Conservation (phyloP, 1,284 basidiomycete genomes). For the Sporisorium graminicola region DNA sequence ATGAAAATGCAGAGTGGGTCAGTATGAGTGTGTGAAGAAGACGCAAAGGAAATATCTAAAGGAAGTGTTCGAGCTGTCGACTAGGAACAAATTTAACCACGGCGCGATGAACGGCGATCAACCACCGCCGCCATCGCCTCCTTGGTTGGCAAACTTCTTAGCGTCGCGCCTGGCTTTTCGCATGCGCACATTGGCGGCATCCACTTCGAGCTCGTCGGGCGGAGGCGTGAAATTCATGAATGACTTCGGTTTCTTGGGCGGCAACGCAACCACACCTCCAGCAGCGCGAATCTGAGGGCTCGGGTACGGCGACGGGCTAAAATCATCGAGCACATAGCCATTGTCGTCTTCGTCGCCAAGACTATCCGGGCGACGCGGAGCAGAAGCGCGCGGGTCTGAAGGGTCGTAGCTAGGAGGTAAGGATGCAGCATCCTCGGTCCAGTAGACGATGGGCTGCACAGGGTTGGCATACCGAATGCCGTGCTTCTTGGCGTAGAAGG, state of each 20-base stretch:
- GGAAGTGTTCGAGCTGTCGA: background rate
- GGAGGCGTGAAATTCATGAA: conserved; percentile 65
- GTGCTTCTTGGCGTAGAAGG: conserved; percentile 67
- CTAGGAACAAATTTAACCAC: background rate
- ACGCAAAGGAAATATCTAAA: background rate
- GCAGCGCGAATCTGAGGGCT: conserved; percentile 46
- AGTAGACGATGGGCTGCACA: conserved; percentile 62
- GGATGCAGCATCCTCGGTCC: conserved; percentile 53
- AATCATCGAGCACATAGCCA: conserved; percentile 53
- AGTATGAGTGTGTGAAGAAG: background rate
- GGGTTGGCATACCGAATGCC: conserved; percentile 60
- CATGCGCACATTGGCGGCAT: conserved; percentile 29
- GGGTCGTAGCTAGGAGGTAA: conserved; percentile 57
- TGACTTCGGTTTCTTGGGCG: conserved; percentile 52
- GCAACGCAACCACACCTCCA: conserved; percentile 34
- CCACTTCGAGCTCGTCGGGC: conserved; percentile 55
- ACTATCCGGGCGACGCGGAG: conserved; percentile 10
- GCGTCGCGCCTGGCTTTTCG: conserved; percentile 43
- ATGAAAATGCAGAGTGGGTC: background rate
- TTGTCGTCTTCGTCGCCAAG: conserved; percentile 36
- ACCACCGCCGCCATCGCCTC: conserved; percentile 58
- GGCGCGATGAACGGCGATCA: conserved; percentile 1
- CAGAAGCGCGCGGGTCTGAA: background rate
- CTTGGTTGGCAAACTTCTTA: conserved; percentile 53
- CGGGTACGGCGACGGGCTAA: conserved; percentile 41